Evolutionary conservation across 2,329 filamentous ascomycete genomes (phyloP).

Genomic region (Aspergillus awamori): DNA sequence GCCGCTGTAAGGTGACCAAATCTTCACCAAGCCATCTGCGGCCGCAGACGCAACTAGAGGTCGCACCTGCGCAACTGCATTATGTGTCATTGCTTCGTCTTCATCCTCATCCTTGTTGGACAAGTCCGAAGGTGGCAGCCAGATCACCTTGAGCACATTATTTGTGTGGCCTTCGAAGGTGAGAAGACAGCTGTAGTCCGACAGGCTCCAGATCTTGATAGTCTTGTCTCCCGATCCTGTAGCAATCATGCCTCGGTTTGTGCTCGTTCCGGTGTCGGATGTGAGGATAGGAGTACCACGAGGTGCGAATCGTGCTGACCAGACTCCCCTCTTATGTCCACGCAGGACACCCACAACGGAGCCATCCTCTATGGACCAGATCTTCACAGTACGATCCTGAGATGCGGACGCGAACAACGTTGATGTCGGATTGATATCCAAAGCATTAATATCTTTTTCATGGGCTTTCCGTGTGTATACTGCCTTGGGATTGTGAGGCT

Average conservation of each 20-base stretch:
- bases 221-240: slow-evolving; percentile 97
- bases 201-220: slow-evolving; percentile 89
- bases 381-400: slow-evolving; percentile 95
- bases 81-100: slow-evolving; percentile 33
- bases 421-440: slow-evolving; percentile 74
- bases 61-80: slow-evolving; percentile 35
- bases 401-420: slow-evolving; percentile 94
- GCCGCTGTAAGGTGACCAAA: slow-evolving; percentile 87
- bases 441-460: slow-evolving; percentile 97
- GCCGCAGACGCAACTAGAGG: slow-evolving; percentile 75
- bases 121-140: slow-evolving; percentile 64
- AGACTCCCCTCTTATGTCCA: slow-evolving; percentile 92
- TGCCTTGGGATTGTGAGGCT: slow-evolving; percentile 53
- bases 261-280: slow-evolving; percentile 70
- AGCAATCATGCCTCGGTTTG: slow-evolving; percentile 76
- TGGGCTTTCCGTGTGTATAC: slow-evolving; percentile 91
- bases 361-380: slow-evolving; percentile 88
- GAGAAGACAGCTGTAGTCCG: slow-evolving; percentile 87
- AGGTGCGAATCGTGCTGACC: slow-evolving; percentile 90
- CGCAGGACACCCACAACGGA: slow-evolving; percentile 88
- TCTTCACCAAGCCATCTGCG: slow-evolving; percentile 91
- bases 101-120: slow-evolving; percentile 40
- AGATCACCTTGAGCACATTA: slow-evolving; percentile 89
- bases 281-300: slow-evolving; percentile 74
- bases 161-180: slow-evolving; percentile 97